Conservation (phyloP, 345 rosid species). For the rapeseed (Brassica napus) region DNA sequence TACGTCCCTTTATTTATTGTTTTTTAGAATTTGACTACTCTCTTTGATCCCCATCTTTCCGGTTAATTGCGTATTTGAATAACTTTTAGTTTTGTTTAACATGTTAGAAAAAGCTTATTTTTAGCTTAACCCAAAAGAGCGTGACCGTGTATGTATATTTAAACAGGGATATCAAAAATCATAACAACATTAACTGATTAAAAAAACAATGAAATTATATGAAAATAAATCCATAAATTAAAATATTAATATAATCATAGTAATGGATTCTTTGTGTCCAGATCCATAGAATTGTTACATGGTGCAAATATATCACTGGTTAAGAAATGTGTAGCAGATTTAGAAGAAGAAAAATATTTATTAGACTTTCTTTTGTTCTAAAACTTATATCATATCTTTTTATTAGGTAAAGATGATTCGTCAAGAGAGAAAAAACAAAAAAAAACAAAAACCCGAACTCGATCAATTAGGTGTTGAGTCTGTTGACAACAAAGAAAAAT, state of each 20-base stretch:
- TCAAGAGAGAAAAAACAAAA: neutral
- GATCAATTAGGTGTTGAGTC: neutral
- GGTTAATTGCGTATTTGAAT: neutral
- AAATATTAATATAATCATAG: neutral
- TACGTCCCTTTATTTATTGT: slow-evolving; percentile 2
- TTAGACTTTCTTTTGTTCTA: neutral
- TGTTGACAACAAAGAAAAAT: too few species aligned
- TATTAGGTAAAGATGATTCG: neutral
- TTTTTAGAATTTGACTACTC: neutral
- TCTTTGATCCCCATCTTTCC: neutral
- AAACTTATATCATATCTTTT: neutral
- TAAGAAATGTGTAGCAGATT: neutral
- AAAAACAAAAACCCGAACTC: neutral
- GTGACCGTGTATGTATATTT: neutral
- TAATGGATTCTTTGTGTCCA: neutral
- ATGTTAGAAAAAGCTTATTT: neutral
- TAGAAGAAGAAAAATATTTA: too few species aligned
- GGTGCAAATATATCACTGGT: neutral
- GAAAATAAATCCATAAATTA: neutral
- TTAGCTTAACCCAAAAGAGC: neutral
- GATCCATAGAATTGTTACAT: slow-evolving; percentile 4
- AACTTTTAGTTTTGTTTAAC: neutral
- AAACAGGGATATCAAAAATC: neutral
- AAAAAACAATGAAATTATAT: neutral
- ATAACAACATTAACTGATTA: neutral